A percentile compares a stretch with the other conserved stretches of the same genome.
These are phyloP conservation scores for Salvia miltiorrhiza DNA, from an alignment of 257 asterid species.

Conservation along the genomic window DNA sequence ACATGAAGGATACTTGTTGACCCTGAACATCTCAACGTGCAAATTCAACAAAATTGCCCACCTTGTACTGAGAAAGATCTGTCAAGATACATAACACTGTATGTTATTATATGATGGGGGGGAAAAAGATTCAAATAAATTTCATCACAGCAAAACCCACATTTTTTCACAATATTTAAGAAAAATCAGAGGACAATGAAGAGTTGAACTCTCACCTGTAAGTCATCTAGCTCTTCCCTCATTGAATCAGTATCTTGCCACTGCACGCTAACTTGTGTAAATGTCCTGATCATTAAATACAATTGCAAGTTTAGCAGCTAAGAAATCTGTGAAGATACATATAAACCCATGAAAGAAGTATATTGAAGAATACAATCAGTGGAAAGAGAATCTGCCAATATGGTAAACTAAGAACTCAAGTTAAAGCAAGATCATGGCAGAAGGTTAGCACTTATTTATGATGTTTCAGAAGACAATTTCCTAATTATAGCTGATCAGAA, in stretches of 20 bases:
- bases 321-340: neutral
- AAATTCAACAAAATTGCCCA: constrained; percentile 96
- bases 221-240: constrained; percentile 98
- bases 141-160: constrained; percentile 5
- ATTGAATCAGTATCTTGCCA: constrained; percentile 99
- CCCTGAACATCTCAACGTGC: constrained; percentile 99
- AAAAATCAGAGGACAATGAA: neutral
- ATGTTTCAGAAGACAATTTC: neutral
- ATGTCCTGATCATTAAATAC: constrained; percentile 63
- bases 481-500: neutral
- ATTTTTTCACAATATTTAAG: constrained; percentile 9
- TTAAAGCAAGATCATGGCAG: constrained; percentile 10
- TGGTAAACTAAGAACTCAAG: no score
- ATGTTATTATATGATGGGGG: no score
- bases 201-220: constrained; percentile 56
- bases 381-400: constrained; percentile 2
- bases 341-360: constrained; percentile 4
- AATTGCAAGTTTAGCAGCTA: constrained; percentile 20
- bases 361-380: neutral
- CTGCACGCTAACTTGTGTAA: constrained; percentile 98
- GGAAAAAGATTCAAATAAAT: constrained; percentile 13
- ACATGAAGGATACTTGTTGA: constrained; percentile 89
- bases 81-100: constrained; percentile 34
- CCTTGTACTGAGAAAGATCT: constrained; percentile 95
- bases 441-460: neutral